Percentiles rank a stretch among this genome's conserved stretches.
Evolutionary conservation across 129 eudicot genomes (phyloP).

Genomic region (Flaveria ramosissima): DNA sequence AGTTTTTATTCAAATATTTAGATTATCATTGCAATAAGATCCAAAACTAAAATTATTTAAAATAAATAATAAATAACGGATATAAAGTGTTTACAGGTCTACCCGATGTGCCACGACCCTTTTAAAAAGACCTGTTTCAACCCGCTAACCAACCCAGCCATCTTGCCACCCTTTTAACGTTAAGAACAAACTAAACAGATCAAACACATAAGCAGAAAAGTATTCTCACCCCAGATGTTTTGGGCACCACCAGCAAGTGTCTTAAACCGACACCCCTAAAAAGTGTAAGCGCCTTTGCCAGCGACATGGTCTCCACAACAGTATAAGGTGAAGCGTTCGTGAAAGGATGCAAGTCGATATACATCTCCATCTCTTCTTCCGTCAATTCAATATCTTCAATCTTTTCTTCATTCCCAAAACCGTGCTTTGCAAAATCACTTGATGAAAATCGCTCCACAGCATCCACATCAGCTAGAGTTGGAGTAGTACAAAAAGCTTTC

Average conservation of each 20-base stretch:
- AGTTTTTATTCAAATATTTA: not conserved
- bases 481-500: constrained; percentile 52
- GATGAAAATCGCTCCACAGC: constrained; percentile 47
- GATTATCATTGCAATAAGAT: not conserved
- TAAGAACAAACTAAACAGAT: not conserved
- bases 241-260: constrained; percentile 79
- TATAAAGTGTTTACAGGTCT: not conserved
- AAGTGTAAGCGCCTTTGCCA: constrained; percentile 85
- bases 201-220: not conserved
- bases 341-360: constrained; percentile 78
- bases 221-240: constrained; percentile 61
- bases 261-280: constrained; percentile 87
- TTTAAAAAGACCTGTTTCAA: not conserved
- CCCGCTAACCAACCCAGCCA: constrained; percentile 10
- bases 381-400: constrained; percentile 59
- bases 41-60: not conserved
- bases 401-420: constrained; percentile 52
- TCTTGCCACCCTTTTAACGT: not conserved
- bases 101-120: not conserved
- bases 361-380: constrained; percentile 90
- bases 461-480: constrained; percentile 34
- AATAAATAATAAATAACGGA: not conserved
- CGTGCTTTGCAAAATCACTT: constrained; percentile 83
- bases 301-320: constrained; percentile 89
- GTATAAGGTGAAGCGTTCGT: constrained; percentile 84